Percentiles rank a stretch among this genome's conserved stretches.
Evolutionary conservation across 148 eudicot species (phyloP).

Genomic region (Agrostemma githago): DNA sequence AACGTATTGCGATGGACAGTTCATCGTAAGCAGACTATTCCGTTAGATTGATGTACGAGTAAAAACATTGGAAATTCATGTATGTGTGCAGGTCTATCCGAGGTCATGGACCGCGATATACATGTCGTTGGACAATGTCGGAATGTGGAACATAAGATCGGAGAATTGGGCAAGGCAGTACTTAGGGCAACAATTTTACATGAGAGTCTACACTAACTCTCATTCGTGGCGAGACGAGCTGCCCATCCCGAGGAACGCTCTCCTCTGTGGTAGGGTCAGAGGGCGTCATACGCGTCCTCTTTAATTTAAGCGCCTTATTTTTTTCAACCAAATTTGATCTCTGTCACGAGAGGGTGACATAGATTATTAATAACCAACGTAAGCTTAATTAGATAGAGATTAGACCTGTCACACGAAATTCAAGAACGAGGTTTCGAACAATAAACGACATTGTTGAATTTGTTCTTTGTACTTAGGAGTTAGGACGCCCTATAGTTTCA

Average conservation of each 20-base stretch:
- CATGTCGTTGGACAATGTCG: slow-evolving; percentile 74
- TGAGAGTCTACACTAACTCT: slow-evolving; percentile 62
- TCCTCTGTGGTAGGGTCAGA: slow-evolving; percentile 73
- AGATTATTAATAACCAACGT: slow-evolving; percentile 1
- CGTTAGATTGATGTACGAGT: neutral
- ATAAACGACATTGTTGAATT: neutral
- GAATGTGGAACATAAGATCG: slow-evolving; percentile 95
- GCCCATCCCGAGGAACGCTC: slow-evolving; percentile 87
- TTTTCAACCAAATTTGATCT: neutral
- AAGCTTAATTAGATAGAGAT: slow-evolving; percentile 11
- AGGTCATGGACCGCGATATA: slow-evolving; percentile 87
- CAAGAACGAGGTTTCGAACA: neutral
- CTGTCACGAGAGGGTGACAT: slow-evolving; percentile 67
- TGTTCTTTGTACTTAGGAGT: slow-evolving; percentile 23
- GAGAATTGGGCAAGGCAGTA: slow-evolving; percentile 84
- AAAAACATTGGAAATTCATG: neutral
- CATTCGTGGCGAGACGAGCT: slow-evolving; percentile 65
- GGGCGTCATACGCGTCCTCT: slow-evolving; percentile 77
- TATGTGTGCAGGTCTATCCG: slow-evolving; percentile 63
- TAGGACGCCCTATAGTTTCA: neutral
- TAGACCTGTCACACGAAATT: slow-evolving; percentile 15
- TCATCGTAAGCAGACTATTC: too few relatives aligned
- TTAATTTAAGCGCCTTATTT: slow-evolving; percentile 15
- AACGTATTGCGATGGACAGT: too few relatives aligned
- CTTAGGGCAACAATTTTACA: slow-evolving; percentile 86